Conservation (phyloP, 495 filamentous ascomycete genomes). For the Aspergillus indologenus region DNA sequence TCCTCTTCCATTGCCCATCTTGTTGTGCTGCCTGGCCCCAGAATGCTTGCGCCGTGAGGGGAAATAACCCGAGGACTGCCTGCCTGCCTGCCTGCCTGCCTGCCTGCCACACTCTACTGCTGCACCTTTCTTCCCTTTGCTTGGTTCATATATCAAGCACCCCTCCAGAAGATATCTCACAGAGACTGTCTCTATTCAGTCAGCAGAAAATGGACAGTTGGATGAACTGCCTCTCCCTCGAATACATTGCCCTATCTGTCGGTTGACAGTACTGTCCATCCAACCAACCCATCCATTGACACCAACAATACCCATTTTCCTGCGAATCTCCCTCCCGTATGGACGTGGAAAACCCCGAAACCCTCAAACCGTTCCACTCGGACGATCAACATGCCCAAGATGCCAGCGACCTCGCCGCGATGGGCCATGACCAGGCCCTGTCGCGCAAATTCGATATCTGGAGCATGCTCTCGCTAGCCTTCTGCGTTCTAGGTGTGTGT, state of each 20-base stretch:
- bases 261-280: too few species aligned
- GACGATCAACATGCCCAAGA: constrained; percentile 39
- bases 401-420: constrained; percentile 46
- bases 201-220: constrained; percentile 7
- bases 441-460: constrained; percentile 47
- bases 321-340: constrained; percentile 15
- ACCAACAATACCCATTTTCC: neutral
- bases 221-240: neutral
- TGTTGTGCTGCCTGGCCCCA: neutral
- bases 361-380: constrained; percentile 31
- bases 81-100: too few species aligned
- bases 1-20: neutral
- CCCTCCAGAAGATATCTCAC: neutral
- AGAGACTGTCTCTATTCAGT: neutral
- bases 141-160: neutral
- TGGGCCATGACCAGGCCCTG: constrained; percentile 50
- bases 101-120: neutral
- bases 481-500: constrained; percentile 36
- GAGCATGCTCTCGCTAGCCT: constrained; percentile 44
- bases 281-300: too few species aligned
- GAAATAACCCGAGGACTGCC: neutral
- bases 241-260: neutral
- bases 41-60: constrained; percentile 2
- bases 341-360: constrained; percentile 32
- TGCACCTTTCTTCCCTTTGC: neutral